phyloP scores from a whole-genome alignment of 2,329 filamentous ascomycete genomes.

The Sarocladium strictum region DNA sequence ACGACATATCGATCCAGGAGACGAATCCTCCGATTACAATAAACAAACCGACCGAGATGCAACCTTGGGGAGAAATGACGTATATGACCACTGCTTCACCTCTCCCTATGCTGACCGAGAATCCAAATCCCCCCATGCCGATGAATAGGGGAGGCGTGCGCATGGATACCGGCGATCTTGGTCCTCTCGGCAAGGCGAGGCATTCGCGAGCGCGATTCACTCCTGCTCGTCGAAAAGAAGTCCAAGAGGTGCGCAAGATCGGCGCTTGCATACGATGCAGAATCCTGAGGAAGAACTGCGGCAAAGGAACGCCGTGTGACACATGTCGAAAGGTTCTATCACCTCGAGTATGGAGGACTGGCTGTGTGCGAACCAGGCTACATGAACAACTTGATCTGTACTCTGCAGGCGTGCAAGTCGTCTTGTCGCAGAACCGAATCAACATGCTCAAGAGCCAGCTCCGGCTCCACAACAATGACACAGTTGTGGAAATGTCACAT shows the following conservation, averaged over 20 bases:
- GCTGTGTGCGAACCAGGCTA: slow-evolving; percentile 57
- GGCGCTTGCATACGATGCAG: slow-evolving; percentile 62
- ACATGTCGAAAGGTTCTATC: slow-evolving; percentile 58
- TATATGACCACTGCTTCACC: slow-evolving; percentile 35
- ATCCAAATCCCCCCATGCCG: slow-evolving; percentile 25
- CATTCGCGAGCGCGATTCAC: slow-evolving; percentile 54
- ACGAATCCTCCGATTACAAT: not conserved
- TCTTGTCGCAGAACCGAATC: slow-evolving; percentile 54
- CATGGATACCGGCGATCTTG: slow-evolving; percentile 40
- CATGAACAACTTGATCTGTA: slow-evolving; percentile 58
- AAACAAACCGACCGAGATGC: slow-evolving; percentile 19
- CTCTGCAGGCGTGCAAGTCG: slow-evolving; percentile 57
- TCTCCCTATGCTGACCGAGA: slow-evolving; percentile 20
- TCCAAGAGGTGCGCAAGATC: slow-evolving; percentile 58
- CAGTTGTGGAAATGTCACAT: slow-evolving; percentile 51
- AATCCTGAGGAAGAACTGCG: slow-evolving; percentile 61
- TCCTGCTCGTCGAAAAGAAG: slow-evolving; percentile 53
- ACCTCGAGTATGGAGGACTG: slow-evolving; percentile 59
- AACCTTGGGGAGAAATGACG: slow-evolving; percentile 50
- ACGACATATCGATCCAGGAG: not conserved
- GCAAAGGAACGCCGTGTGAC: slow-evolving; percentile 56
- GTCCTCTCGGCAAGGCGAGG: slow-evolving; percentile 41
- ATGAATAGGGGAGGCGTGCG: slow-evolving; percentile 43
- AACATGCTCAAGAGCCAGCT: slow-evolving; percentile 48
- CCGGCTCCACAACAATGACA: slow-evolving; percentile 41